Percentiles rank a stretch among this genome's conserved stretches.
Conservation (phyloP, 2,329 filamentous ascomycete species). For the Fusarium falciforme region DNA sequence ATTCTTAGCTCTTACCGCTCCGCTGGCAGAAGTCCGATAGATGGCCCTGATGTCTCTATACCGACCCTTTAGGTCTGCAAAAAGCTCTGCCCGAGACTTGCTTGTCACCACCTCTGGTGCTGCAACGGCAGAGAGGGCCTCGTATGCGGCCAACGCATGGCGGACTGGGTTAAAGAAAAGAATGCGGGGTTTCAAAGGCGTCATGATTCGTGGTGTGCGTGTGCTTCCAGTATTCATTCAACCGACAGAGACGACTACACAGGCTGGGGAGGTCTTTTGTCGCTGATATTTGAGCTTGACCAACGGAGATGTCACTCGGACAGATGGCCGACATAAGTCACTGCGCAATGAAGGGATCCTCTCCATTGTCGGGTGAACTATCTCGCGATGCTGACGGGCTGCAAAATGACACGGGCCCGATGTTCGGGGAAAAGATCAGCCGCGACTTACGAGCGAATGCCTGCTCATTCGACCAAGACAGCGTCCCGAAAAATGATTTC, state of each 20-base stretch:
- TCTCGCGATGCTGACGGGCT: not conserved
- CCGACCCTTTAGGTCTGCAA: conserved; percentile 27
- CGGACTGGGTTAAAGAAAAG: conserved; percentile 39
- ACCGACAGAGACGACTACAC: not conserved
- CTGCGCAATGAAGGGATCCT: not conserved
- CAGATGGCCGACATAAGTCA: not conserved
- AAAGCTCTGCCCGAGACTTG: conserved; percentile 27
- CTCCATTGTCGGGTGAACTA: not conserved
- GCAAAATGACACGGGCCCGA: not conserved
- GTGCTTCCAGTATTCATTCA: not conserved
- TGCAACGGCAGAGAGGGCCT: conserved; percentile 21
- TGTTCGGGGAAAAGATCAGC: not conserved
- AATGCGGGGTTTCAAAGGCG: conserved; percentile 27
- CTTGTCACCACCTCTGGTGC: conserved; percentile 35
- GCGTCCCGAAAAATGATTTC: too few relatives aligned
- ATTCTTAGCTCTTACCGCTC: conserved; percentile 9
- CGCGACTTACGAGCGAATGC: not conserved
- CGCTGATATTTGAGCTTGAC: not conserved
- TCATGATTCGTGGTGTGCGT: not conserved
- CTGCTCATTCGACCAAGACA: too few relatives aligned
- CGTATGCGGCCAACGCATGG: conserved; percentile 22
- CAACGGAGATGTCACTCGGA: not conserved
- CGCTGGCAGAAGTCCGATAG: conserved; percentile 41
- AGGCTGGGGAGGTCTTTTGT: not conserved
- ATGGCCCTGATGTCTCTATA: conserved; percentile 33